Evolutionary conservation across 805 yeast species (phyloP).

Genomic region (Lachancea waltii): DNA sequence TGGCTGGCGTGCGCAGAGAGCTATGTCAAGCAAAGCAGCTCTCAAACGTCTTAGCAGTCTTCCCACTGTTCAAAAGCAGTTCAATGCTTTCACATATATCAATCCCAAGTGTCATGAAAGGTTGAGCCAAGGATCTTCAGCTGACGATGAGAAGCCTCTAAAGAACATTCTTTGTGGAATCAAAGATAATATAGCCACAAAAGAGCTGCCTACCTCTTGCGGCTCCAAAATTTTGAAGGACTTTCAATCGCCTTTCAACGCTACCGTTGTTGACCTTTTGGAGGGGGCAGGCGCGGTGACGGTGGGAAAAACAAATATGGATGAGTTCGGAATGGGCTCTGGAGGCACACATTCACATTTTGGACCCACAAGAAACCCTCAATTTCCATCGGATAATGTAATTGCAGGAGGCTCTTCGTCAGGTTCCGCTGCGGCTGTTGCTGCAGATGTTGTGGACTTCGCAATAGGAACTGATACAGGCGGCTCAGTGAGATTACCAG

Average conservation of each 20-base stretch:
- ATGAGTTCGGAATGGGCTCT: constrained; percentile 97
- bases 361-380: constrained; percentile 56
- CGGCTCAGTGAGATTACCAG: constrained; percentile 90
- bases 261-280: constrained; percentile 62
- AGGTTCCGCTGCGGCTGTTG: constrained; percentile 91
- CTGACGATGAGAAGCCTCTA: constrained; percentile 16
- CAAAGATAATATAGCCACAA: constrained; percentile 79
- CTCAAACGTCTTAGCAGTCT: constrained; percentile 12
- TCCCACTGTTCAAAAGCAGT: constrained; percentile 24
- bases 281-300: constrained; percentile 44
- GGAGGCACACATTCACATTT: constrained; percentile 48
- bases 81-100: constrained; percentile 40
- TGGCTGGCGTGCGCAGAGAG: no score
- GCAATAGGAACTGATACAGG: constrained; percentile 96
- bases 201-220: constrained; percentile 66
- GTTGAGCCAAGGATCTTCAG: constrained; percentile 7
- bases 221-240: constrained; percentile 56
- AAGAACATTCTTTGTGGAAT: constrained; percentile 40
- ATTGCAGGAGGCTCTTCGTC: constrained; percentile 92
- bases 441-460: constrained; percentile 55
- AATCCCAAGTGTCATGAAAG: constrained; percentile 19
- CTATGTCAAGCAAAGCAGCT: constrained; percentile 14
- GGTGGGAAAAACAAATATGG: constrained; percentile 84
- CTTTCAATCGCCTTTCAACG: constrained; percentile 72
- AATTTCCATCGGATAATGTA: constrained; percentile 33